Conservation (phyloP, 2,329 filamentous ascomycete species). For the Colletotrichum neosansevieriae region DNA sequence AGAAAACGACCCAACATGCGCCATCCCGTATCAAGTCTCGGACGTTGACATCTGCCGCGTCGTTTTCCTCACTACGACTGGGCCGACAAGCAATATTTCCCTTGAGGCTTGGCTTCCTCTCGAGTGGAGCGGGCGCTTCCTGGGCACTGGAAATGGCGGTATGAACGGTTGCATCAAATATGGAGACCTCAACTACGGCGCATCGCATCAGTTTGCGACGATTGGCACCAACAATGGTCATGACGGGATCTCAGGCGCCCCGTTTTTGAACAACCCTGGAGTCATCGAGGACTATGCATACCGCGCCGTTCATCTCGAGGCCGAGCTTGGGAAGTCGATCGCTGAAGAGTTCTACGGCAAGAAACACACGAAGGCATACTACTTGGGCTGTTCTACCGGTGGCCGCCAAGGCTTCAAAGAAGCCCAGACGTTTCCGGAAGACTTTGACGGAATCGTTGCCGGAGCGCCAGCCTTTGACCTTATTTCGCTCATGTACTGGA, state of each 20-base stretch:
- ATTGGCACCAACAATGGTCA: conserved; percentile 65
- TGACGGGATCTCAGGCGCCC: conserved; percentile 54
- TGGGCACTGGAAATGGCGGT: conserved; percentile 63
- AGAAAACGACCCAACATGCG: conserved; percentile 51
- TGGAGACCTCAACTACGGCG: conserved; percentile 59
- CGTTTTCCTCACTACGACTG: conserved; percentile 43
- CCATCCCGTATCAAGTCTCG: conserved; percentile 32
- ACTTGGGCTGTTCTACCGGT: conserved; percentile 65
- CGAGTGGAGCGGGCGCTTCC: conserved; percentile 57
- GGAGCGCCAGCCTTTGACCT: conserved; percentile 54
- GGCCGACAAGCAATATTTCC: conserved; percentile 56
- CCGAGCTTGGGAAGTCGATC: conserved; percentile 61
- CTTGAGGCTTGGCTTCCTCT: conserved; percentile 62
- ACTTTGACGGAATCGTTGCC: conserved; percentile 69
- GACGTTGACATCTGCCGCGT: conserved; percentile 46
- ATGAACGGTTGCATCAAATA: conserved; percentile 62
- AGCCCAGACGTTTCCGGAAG: conserved; percentile 53
- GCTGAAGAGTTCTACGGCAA: conserved; percentile 60
- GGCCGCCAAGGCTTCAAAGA: conserved; percentile 65
- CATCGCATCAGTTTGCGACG: conserved; percentile 57
- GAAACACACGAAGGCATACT: conserved; percentile 51
- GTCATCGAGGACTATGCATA: conserved; percentile 53
- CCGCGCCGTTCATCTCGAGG: conserved; percentile 59
- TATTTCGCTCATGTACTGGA: conserved; percentile 46
- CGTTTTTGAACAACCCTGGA: conserved; percentile 52